These are phyloP conservation scores for Dothiorella sarmentorum DNA, from an alignment of 2,329 filamentous ascomycete genomes.

Conservation along the genomic window DNA sequence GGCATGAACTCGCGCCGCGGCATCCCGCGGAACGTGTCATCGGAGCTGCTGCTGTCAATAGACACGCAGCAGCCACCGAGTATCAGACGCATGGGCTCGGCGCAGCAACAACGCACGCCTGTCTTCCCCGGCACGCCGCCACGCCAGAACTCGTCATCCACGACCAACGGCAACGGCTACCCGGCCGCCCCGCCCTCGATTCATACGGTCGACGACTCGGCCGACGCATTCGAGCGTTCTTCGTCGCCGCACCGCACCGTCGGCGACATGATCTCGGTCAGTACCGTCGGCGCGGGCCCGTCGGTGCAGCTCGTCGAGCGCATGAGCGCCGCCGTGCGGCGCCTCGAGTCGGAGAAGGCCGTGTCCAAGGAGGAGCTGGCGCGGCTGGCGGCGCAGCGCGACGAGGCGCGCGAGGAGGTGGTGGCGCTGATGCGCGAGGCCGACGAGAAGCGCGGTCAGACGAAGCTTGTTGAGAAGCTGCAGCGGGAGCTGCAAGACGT, in stretches of 20 bases:
- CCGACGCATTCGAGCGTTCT: conserved; percentile 53
- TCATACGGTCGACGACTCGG: conserved; percentile 39
- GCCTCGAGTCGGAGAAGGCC: conserved; percentile 88
- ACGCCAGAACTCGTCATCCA: conserved; percentile 30
- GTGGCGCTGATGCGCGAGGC: conserved; percentile 83
- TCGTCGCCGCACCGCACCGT: conserved; percentile 64
- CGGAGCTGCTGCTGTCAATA: conserved; percentile 28
- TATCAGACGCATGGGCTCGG: conserved; percentile 29
- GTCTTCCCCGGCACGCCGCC: conserved; percentile 30
- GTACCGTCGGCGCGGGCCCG: conserved; percentile 84
- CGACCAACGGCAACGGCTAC: conserved; percentile 34
- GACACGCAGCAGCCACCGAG: conserved; percentile 38
- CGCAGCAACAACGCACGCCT: conserved; percentile 37
- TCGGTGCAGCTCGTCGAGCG: conserved; percentile 93
- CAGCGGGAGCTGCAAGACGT: conserved; percentile 67
- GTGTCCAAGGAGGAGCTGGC: conserved; percentile 81
- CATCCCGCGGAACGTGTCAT: conserved; percentile 31
- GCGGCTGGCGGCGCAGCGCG: conserved; percentile 77
- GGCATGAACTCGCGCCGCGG: conserved; percentile 32
- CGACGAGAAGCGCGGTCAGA: conserved; percentile 63
- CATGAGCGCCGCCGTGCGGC: conserved; percentile 89
- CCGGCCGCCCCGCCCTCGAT: conserved; percentile 44
- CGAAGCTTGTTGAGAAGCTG: conserved; percentile 59
- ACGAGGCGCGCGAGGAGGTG: conserved; percentile 90
- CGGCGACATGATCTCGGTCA: conserved; percentile 77